Conservation (phyloP, 306 rosid genomes). For the Cajanus cajan region DNA sequence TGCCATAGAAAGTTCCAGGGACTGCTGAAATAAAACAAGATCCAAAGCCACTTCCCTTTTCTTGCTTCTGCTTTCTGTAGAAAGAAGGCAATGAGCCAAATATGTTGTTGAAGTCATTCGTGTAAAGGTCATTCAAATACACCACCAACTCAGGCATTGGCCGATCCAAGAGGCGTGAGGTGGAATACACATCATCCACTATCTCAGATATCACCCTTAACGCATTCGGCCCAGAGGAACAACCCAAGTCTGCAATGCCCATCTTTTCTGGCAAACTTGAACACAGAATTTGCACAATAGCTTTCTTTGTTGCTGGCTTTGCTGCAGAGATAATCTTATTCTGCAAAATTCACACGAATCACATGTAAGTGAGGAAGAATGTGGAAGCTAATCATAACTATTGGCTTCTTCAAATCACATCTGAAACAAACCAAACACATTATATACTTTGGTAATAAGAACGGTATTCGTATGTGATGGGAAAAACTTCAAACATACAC, state of each 20-base stretch:
- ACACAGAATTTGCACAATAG: constrained; percentile 35
- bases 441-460: too few species aligned
- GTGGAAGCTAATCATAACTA: too few species aligned
- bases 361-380: too few species aligned
- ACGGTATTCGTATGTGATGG: too few species aligned
- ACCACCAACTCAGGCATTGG: constrained; percentile 47
- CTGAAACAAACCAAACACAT: too few species aligned
- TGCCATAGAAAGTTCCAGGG: constrained; percentile 66
- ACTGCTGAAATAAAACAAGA: constrained; percentile 47
- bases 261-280: constrained; percentile 41
- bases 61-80: constrained; percentile 28
- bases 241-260: constrained; percentile 78
- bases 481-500: too few species aligned
- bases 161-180: constrained; percentile 4
- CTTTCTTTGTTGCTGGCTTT: constrained; percentile 41
- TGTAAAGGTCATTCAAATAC: constrained; percentile 63
- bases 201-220: constrained; percentile 47
- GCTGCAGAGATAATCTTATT: constrained; percentile 43
- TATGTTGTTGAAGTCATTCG: constrained; percentile 73
- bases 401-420: too few species aligned
- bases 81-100: constrained; percentile 66
- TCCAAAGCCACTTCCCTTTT: constrained; percentile 21
- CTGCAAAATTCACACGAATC: constrained; percentile 29
- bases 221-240: constrained; percentile 84
- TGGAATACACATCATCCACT: constrained; percentile 32